These are phyloP conservation scores for Naganishia liquefaciens DNA, from an alignment of 1,284 basidiomycete species.

Conservation along the genomic window DNA sequence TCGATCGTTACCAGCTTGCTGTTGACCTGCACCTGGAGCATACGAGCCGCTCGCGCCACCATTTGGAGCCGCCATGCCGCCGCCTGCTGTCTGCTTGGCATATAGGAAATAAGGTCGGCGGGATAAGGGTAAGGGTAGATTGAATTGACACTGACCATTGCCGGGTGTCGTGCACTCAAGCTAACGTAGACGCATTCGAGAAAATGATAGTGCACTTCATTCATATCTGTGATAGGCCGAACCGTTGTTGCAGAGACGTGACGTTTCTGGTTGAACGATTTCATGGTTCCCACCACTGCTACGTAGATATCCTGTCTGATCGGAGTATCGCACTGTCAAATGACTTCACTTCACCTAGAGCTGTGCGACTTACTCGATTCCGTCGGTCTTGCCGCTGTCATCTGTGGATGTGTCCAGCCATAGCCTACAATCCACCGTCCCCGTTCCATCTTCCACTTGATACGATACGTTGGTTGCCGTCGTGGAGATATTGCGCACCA, in stretches of 20 bases:
- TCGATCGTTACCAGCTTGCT: conserved; percentile 24
- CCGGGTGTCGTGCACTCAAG: conserved; percentile 55
- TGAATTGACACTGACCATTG: conserved; percentile 32
- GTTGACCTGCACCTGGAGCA: conserved; percentile 23
- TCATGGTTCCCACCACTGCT: conserved; percentile 85
- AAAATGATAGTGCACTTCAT: conserved; percentile 82
- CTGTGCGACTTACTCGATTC: conserved; percentile 48
- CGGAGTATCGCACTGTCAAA: conserved; percentile 21
- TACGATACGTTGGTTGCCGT: conserved; percentile 83
- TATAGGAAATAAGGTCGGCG: background rate
- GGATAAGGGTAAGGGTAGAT: no score
- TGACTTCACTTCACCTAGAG: background rate
- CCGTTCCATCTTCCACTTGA: conserved; percentile 84
- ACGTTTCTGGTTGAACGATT: conserved; percentile 78
- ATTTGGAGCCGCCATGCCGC: conserved; percentile 3
- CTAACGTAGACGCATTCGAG: conserved; percentile 62
- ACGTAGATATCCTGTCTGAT: conserved; percentile 74
- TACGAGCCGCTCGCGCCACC: conserved; percentile 11
- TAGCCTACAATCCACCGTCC: conserved; percentile 78
- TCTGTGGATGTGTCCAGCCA: conserved; percentile 77
- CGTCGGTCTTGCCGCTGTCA: conserved; percentile 58
- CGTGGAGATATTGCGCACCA: conserved; percentile 67
- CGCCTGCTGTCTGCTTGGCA: conserved; percentile 17
- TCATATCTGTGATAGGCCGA: conserved; percentile 66
- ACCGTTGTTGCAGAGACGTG: conserved; percentile 78